Conservation (phyloP, 78 protist genomes). For the Dictyostelium intermedium region DNA sequence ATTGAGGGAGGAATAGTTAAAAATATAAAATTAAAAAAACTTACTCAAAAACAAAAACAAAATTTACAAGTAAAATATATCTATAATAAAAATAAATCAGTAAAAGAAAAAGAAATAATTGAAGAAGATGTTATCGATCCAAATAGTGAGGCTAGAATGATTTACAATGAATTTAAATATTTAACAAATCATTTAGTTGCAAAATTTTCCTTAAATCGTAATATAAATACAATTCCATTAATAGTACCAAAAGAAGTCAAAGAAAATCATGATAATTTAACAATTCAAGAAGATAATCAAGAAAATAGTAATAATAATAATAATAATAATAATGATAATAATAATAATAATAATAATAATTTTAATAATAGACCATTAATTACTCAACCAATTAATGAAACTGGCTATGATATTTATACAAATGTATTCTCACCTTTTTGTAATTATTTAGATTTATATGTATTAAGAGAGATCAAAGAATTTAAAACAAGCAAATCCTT, state of each 20-base stretch:
- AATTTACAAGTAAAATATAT: not conserved
- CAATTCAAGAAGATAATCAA: not conserved
- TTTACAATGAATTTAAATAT: not conserved
- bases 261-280: not conserved
- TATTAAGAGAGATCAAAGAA: not conserved
- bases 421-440: not conserved
- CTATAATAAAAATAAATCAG: not conserved
- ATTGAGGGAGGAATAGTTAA: not conserved
- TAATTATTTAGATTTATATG: not conserved
- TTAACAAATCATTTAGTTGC: conserved; percentile 8
- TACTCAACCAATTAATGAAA: not conserved
- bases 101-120: not conserved
- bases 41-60: not conserved
- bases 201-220: not conserved
- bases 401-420: not conserved
- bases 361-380: not conserved
- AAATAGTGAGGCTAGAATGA: not conserved
- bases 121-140: not conserved
- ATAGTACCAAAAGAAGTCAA: not conserved
- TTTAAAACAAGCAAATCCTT: not conserved
- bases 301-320: not conserved
- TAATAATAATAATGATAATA: too few relatives aligned
- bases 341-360: too few relatives aligned
- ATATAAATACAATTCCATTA: not conserved
- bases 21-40: too few relatives aligned